A percentile compares a stretch with the other conserved stretches of the same genome.
These are phyloP conservation scores for Dinochytrium kinnereticum DNA, from an alignment of 371 early-diverging fungal species.

Conservation along the genomic window DNA sequence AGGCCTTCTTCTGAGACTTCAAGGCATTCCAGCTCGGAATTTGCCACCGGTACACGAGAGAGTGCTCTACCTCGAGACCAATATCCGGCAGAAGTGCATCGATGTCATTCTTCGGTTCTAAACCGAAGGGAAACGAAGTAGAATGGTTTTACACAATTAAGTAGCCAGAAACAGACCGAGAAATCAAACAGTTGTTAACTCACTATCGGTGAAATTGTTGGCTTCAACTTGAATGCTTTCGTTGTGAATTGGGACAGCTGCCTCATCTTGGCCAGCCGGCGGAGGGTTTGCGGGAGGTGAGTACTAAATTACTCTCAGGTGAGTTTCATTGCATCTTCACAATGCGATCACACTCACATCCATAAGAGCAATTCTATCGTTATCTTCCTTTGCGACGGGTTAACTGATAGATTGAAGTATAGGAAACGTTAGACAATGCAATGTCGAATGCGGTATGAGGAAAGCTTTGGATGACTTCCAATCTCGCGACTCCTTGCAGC, in stretches of 20 bases:
- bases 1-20: constrained; percentile 34
- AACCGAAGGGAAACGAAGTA: background rate
- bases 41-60: constrained; percentile 48
- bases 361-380: too few species aligned
- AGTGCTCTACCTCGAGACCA: constrained; percentile 47
- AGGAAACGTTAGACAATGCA: too few species aligned
- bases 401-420: too few species aligned
- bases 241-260: background rate
- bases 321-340: too few species aligned
- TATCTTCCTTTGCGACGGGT: too few species aligned
- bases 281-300: background rate
- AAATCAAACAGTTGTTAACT: background rate
- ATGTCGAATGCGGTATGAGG: too few species aligned
- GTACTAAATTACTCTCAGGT: background rate
- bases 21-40: constrained; percentile 51
- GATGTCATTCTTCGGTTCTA: constrained; percentile 10
- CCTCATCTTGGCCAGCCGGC: background rate
- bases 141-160: background rate
- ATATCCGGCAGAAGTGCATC: constrained; percentile 32
- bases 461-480: too few species aligned
- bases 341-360: too few species aligned
- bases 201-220: background rate
- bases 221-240: background rate
- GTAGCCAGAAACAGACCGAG: background rate
- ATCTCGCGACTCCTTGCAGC: too few species aligned